Percentiles rank a stretch among this genome's conserved stretches.
Evolutionary conservation across 1,139 yeast species (phyloP).

Genomic region (Tardiomyces blankii): DNA sequence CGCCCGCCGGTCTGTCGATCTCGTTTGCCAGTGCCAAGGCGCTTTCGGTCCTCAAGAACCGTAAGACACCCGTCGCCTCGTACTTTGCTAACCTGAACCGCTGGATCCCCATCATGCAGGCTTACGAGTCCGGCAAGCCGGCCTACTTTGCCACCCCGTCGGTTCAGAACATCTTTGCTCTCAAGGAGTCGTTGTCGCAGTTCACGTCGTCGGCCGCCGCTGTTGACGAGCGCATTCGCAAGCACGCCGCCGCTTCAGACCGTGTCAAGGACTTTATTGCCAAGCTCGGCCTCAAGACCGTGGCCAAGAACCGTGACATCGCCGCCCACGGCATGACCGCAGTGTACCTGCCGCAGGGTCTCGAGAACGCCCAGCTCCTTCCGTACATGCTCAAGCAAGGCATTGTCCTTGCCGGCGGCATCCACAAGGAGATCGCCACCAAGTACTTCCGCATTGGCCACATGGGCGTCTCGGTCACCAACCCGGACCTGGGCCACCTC

Average conservation of each 20-base stretch:
- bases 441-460: slow-evolving; percentile 92
- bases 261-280: slow-evolving; percentile 49
- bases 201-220: slow-evolving; percentile 41
- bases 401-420: slow-evolving; percentile 84
- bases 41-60: slow-evolving; percentile 41
- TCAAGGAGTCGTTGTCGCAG: slow-evolving; percentile 66
- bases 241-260: slow-evolving; percentile 52
- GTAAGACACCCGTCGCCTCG: slow-evolving; percentile 45
- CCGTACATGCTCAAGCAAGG: slow-evolving; percentile 52
- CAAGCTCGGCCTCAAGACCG: slow-evolving; percentile 52
- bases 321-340: slow-evolving; percentile 89
- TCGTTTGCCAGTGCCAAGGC: slow-evolving; percentile 72
- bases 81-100: slow-evolving; percentile 68
- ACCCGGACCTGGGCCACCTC: slow-evolving; percentile 31
- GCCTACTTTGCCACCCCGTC: slow-evolving; percentile 95
- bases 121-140: slow-evolving; percentile 72
- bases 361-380: slow-evolving; percentile 56
- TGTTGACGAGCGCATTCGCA: slow-evolving; percentile 50
- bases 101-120: slow-evolving; percentile 86
- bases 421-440: slow-evolving; percentile 69
- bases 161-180: slow-evolving; percentile 73
- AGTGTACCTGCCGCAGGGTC: slow-evolving; percentile 68
- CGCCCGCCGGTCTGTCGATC: slow-evolving; percentile 83
- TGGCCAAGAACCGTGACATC: slow-evolving; percentile 45
- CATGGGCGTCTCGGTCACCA: slow-evolving; percentile 66